These are phyloP conservation scores for Fragaria vesca DNA, from an alignment of 306 rosid genomes.

Conservation along the genomic window DNA sequence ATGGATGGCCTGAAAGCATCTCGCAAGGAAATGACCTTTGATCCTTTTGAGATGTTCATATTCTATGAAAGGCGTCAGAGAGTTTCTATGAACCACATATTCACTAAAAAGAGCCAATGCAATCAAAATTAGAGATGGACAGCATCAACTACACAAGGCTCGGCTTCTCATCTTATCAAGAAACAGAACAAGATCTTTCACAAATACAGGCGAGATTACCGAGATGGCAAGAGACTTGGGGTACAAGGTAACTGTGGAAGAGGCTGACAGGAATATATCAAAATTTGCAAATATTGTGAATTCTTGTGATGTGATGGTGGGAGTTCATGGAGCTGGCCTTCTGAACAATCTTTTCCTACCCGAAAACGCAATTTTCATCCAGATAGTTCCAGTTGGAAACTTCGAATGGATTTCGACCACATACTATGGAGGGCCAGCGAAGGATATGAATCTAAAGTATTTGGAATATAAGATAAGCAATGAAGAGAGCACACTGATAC, in stretches of 20 bases:
- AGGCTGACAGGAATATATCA: conserved; percentile 45
- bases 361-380: conserved; percentile 67
- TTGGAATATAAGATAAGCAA: conserved; percentile 62
- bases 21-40: conserved; percentile 53
- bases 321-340: conserved; percentile 95
- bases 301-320: conserved; percentile 85
- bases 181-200: conserved; percentile 61
- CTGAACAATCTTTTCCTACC: conserved; percentile 82
- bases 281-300: conserved; percentile 59
- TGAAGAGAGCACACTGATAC: conserved; percentile 68
- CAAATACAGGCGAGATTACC: conserved; percentile 46
- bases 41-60: conserved; percentile 48
- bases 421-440: conserved; percentile 56
- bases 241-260: conserved; percentile 47
- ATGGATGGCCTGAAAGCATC: conserved; percentile 65
- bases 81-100: conserved; percentile 53
- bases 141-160: conserved; percentile 33
- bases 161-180: conserved; percentile 63
- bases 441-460: conserved; percentile 64
- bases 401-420: conserved; percentile 60
- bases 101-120: conserved; percentile 51
- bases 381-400: conserved; percentile 69
- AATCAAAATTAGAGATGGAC: conserved; percentile 30
- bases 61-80: conserved; percentile 70
- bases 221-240: conserved; percentile 58